Evolutionary conservation across 2,329 filamentous ascomycete species (phyloP), one percentile per base, ranked within the genome.

Genomic region (Diaporthe sp.): DNA sequence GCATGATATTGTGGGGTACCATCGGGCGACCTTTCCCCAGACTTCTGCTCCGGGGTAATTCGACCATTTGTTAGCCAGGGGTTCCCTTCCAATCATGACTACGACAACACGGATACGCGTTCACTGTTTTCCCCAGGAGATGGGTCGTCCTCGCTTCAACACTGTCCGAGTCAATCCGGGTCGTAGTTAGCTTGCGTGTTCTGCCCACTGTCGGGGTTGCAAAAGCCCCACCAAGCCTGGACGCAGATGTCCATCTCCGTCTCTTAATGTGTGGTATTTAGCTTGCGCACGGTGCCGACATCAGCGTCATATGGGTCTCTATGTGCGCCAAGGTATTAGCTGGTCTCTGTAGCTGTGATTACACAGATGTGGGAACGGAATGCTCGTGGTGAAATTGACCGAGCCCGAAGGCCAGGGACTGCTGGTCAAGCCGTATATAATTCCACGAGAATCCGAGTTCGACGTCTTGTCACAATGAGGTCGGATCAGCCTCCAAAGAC

Each of bases 331-430:
- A 50, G 61, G 15, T 6, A 50, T 37, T 47, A 65, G 42, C 61
- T 50, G 42, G 61, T 35, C 61, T 30, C n/a, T n/a, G 27, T 12
- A 47, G 25, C n/a, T 39, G 61, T 32, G 27, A 65, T 65, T 50
- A 27, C 61, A 50, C 12, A 25, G 22, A 6, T 47, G 22, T 47
- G 7, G 4, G 27, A 65, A 50, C 42, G 42, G 19, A 65, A 65
- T 50, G 61, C 61, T 65, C 61, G 61, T 50, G 61, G 61, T 25
- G 17, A 65, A 25, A 50, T 50, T 19, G 30, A 50, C 61, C 61
- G 61, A 65, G 61, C 39, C 42, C 27, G 27, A 50, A 22, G 61
- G 7, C 30, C 27, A 50, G 42, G 42, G 27, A 35, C 39, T 7
- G 13, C 19, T 32, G 25, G 7, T 25, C 39, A 35, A 12, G 25